Evolutionary conservation across 2,329 filamentous ascomycete species (phyloP), one percentile per base, ranked within the genome.

Genomic region (Zasmidium cellare): DNA sequence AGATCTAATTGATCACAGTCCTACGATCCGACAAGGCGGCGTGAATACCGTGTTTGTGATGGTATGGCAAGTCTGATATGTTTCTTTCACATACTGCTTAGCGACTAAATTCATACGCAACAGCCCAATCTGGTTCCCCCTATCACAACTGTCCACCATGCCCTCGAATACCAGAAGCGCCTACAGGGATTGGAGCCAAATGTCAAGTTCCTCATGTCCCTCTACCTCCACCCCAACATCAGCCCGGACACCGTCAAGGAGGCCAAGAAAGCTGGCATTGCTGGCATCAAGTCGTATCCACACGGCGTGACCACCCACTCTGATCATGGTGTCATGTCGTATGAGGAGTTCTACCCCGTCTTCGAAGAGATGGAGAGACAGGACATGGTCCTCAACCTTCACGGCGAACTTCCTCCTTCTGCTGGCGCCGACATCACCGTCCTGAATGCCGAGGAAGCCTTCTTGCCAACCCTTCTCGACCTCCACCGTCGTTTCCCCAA

Each of bases 301-400:
- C 78, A 79, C 19, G 79, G 79, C 35, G 81, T 84, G 38, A 84
- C 82, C 2, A 84, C 82, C 52, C 85, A 87, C 69, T 86, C 83
- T 3, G 79, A 80, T 35, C 84, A 83, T 23, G 90, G 90, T 12
- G 89, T 92, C 22, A 78, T 88, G 16, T 83, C 85, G 56, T 85
- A 90, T 68, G 84, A 86, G 59, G 76, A 81, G 28, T 93, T 91
- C 76, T 89, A 89, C 71, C 84, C 86, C 6, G 89, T 93, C 14
- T 96, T 97, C 71, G 84, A 82, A n/a, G 89, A 90, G 64, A 97
- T 97, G 92, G 89, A 96, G 72, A 78, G 87, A 59, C 85, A 92
- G 65, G 86, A 87, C 65, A 80, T 96, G 71, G 83, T 96, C n/a
- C 82, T 96, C 45, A 97, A 97, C 76, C 80, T 97, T n/a, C 92